A percentile compares a stretch with the other conserved stretches of the same genome.
Evolutionary conservation across 768 basidiomycete species (phyloP).

Genomic region (Pleurotus djamor): DNA sequence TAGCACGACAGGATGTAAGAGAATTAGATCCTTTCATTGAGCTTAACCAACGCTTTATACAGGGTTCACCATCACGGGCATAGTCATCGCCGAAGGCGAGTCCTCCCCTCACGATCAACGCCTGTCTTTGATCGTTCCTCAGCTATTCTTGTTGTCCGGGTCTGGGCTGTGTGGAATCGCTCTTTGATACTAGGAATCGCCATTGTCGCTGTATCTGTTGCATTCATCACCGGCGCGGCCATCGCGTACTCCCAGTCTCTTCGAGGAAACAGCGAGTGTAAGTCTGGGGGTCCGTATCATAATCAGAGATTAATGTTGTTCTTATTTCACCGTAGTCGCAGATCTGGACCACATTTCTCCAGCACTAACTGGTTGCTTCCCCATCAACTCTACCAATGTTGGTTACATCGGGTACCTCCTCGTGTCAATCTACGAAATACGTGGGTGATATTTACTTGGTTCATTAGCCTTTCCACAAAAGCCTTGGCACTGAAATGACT

Average conservation of each 20-base stretch:
- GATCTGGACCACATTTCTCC: not conserved
- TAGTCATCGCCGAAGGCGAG: not conserved
- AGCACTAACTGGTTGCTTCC: not conserved
- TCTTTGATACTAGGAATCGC: not conserved
- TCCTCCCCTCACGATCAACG: not conserved
- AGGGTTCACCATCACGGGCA: not conserved
- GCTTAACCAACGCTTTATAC: not conserved
- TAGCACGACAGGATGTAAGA: not conserved
- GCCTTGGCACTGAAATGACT: not conserved
- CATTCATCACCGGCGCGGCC: not conserved
- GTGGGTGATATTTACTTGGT: not conserved
- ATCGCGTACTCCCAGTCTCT: not conserved
- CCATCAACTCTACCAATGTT: not conserved
- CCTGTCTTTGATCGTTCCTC: not conserved
- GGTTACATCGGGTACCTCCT: not conserved
- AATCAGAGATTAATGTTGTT: not conserved
- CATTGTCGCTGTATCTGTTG: not conserved
- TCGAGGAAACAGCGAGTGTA: not conserved
- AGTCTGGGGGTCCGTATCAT: not conserved
- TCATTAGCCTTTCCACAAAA: not conserved
- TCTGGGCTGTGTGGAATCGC: not conserved
- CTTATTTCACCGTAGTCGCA: not conserved
- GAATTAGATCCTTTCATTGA: not conserved
- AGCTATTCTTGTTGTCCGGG: not conserved
- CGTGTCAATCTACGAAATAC: not conserved